Base-by-base conservation (phyloP, 768 basidiomycete genomes). In the Lentinula lateritia region DNA sequence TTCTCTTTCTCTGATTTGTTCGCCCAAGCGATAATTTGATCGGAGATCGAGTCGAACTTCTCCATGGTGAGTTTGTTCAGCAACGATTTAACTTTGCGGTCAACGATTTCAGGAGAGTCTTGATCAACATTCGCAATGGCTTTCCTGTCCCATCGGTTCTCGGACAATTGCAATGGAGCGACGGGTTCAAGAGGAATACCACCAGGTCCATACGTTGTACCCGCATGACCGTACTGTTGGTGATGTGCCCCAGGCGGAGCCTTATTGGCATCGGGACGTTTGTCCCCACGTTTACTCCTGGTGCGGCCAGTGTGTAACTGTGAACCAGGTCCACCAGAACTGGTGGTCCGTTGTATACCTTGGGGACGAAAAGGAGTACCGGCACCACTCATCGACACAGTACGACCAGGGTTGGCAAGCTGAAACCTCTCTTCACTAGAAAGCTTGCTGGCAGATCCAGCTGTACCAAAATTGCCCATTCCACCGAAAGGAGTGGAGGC, bases 61-160 rank as follows among this genome's bases (percentile, higher is more conserved):
- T 98, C 94, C 86, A 95, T 90, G 13, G 95, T 95, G 39, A 98
- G 84, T 77, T 94, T 97, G 83, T 98, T 96, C 68, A 98, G 87
- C 61, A 97, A 76, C 56, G 79, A 78, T 74, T 90, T 94, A 77
- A 97, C 95, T 76, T 95, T 96, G 57, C 93, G 90, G 67, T 97
- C 93, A 32, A 98, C 92, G 64, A 90, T 75, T 67, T 93, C 93
- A 9, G 92, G 89, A 1, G 90, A 87, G 50, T 92, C 89, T 12
- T 77, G 73, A 50, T 91, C 87, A 10, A 75, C 73, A 5, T 64
- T 64, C 13, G 63, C 61, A 38, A 79, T 67, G 6, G 78, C 69
- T 68, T 85, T 86, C 68, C 82, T 72, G 46, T 86, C 83, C 96
- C 95, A 98, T 50, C 92, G 85, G 71, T 96, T 94, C 23, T 84